A percentile compares a stretch with the other conserved stretches of the same genome.
Conservation (phyloP, 805 yeast species). For the Candida ficus region DNA sequence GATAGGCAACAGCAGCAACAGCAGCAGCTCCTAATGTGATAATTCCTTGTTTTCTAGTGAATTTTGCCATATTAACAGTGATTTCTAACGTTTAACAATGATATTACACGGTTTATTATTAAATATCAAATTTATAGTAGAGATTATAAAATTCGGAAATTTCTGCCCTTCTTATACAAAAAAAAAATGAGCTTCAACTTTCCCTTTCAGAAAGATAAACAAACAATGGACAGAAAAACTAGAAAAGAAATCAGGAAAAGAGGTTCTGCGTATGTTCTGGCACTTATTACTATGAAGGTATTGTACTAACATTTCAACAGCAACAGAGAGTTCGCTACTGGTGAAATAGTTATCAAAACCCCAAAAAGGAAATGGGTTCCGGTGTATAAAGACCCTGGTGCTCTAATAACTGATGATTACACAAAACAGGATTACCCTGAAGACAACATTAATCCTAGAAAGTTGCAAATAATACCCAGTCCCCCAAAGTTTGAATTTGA, state of each 20-base stretch:
- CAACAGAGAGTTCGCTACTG: slow-evolving; percentile 10
- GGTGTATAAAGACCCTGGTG: slow-evolving; percentile 16
- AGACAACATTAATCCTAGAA: background rate
- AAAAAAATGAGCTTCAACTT: no score
- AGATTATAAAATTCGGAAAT: slow-evolving; percentile 5
- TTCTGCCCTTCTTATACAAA: no score
- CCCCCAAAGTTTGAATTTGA: no score
- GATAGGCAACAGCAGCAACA: slow-evolving; percentile 12
- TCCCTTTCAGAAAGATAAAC: slow-evolving; percentile 1
- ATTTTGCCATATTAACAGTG: no score
- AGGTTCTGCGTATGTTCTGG: slow-evolving; percentile 18
- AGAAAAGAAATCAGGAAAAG: slow-evolving; percentile 14
- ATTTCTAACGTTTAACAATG: no score
- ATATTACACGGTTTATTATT: no score
- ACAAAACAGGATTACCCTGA: background rate
- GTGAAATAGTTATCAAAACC: slow-evolving; percentile 10
- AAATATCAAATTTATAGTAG: no score
- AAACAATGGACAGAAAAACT: slow-evolving; percentile 15
- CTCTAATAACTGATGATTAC: slow-evolving; percentile 14
- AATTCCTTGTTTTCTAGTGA: slow-evolving; percentile 14
- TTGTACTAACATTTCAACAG: slow-evolving; percentile 2
- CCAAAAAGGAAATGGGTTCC: slow-evolving; percentile 14
- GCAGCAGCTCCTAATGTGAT: slow-evolving; percentile 11
- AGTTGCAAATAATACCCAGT: background rate
- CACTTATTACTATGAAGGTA: no score